Evolutionary conservation across 345 rosid species (phyloP).

Genomic region (Eucalyptus tenuipes): DNA sequence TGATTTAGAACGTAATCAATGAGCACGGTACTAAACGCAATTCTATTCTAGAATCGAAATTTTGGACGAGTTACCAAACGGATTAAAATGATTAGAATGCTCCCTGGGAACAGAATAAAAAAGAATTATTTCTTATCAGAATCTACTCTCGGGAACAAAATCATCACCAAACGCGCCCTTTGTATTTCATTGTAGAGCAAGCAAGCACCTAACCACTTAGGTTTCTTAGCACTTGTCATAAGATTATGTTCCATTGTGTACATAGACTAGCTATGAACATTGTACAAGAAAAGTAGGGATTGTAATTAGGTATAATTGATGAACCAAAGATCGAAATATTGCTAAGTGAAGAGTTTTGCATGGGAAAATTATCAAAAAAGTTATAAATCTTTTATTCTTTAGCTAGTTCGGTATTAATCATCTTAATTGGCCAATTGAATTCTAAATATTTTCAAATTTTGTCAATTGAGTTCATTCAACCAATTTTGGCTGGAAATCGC

Average conservation of each 20-base stretch:
- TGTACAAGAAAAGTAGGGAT: background rate
- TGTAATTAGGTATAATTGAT: background rate
- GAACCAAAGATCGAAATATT: background rate
- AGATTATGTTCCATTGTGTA: background rate
- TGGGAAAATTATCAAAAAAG: no score
- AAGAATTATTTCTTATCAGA: no score
- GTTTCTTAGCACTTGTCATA: background rate
- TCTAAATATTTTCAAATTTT: no score
- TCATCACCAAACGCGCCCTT: no score
- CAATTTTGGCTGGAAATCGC: accelerated
- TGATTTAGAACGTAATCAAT: no score
- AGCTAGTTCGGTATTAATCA: background rate
- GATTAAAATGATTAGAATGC: no score
- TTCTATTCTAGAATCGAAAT: no score
- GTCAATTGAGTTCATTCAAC: accelerated
- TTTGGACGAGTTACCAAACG: no score
- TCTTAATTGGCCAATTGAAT: background rate
- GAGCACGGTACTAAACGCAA: no score
- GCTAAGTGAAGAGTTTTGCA: background rate
- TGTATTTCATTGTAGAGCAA: background rate
- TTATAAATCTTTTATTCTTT: accelerated
- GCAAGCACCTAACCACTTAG: background rate
- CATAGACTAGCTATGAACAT: background rate
- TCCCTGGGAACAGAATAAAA: no score
- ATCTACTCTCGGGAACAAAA: no score